Base-by-base conservation (phyloP, 2,329 filamentous ascomycete genomes). In the Pseudofabraea citricarpa region DNA sequence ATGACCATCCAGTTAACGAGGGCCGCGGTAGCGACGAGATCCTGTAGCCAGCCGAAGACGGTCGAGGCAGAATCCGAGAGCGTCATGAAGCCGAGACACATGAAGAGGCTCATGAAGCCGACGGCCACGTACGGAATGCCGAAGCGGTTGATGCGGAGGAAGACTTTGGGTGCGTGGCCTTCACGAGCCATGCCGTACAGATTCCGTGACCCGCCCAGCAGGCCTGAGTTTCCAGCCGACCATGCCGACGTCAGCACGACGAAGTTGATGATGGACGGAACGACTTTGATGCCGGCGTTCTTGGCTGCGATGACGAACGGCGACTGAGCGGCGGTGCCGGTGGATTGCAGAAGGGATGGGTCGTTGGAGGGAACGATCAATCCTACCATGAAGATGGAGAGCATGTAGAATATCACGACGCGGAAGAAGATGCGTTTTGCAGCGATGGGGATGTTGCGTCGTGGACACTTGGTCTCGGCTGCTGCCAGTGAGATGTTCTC, bases 251-350 rank as follows among this genome's bases (percentile, higher is more conserved):
- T 85, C 52, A 89, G 72, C 55, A 90, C 82, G 29, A 88, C 71
- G 31, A 83, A 84, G 60, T 90, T 90, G 63, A 90, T 81, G 41
- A 90, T 74, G 7, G 77, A 79, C 0, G 83, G 81, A 6, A 89
- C 75, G 4, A 74, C 81, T 4, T 70, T 71, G 45, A 89, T 80
- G 1, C 81, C 78, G 2, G 84, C 84, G 19, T 77, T 75, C 9
- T 75, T 71, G 36, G 83, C 80, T 20, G 84, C 85, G 49, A 89
- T 85, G 44, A 89, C 83, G 57, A 82, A 86, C 13, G 81, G 82
- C 2, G 61, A 66, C 56, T 75, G 70, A 2, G 72, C 72, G 7
- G 73, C 70, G 16, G 62, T 67, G 2, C 73, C 63, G 9, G 70
- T 72, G 10, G 75, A 75, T 10, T 64, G 61, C 13, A 72, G 73